Conservation (phyloP, 352 stramenopile species). For the Phytophthora multivora region DNA sequence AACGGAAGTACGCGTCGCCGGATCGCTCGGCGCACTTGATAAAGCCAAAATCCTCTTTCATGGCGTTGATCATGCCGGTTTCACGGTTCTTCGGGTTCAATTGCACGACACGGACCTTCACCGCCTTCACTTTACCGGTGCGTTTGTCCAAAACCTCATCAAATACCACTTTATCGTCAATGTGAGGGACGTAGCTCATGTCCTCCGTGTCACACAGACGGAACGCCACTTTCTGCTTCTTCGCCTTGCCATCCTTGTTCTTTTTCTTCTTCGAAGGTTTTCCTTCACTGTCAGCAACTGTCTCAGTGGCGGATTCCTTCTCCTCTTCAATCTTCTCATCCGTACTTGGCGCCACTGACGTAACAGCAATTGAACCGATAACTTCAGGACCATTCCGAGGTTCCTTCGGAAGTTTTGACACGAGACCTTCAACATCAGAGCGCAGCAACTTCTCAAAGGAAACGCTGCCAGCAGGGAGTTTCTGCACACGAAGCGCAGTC, state of each 20-base stretch:
- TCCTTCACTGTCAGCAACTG: slow-evolving; percentile 22
- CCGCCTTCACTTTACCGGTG: slow-evolving; percentile 54
- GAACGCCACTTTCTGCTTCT: slow-evolving; percentile 47
- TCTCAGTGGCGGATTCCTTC: slow-evolving; percentile 6
- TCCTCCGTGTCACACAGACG: slow-evolving; percentile 65
- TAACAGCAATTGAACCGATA: slow-evolving; percentile 55
- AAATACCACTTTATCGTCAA: slow-evolving; percentile 67
- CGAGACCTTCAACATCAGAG: slow-evolving; percentile 59
- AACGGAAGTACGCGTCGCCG: slow-evolving; percentile 76
- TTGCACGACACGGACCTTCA: slow-evolving; percentile 65
- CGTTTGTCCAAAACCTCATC: slow-evolving; percentile 79
- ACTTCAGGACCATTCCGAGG: slow-evolving; percentile 65
- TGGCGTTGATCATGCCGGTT: slow-evolving; percentile 62
- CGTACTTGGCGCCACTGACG: slow-evolving; percentile 2
- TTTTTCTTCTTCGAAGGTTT: slow-evolving; percentile 54
- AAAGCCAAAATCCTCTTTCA: slow-evolving; percentile 86
- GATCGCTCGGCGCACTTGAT: slow-evolving; percentile 79
- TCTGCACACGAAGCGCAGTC: slow-evolving; percentile 74
- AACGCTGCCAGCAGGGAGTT: slow-evolving; percentile 56
- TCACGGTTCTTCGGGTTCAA: slow-evolving; percentile 75
- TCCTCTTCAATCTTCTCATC: slow-evolving; percentile 24
- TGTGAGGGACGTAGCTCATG: slow-evolving; percentile 62
- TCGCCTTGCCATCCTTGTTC: slow-evolving; percentile 26
- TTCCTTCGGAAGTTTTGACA: slow-evolving; percentile 71
- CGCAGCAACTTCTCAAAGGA: slow-evolving; percentile 69